Conservation (phyloP, 2,329 filamentous ascomycete genomes). For the Aspergillus melleus region DNA sequence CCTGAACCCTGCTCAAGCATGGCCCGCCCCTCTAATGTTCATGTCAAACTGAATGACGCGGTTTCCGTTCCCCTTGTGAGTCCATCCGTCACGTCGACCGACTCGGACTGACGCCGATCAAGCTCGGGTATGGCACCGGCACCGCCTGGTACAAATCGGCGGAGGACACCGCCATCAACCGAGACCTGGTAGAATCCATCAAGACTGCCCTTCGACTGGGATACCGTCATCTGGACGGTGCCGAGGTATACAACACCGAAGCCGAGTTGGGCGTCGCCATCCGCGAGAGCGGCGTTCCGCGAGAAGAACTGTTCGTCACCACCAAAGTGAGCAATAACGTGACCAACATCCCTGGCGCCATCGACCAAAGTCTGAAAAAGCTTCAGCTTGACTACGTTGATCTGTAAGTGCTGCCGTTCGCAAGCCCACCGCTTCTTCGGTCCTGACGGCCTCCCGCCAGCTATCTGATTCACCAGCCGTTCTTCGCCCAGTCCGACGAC, state of each 20-base stretch:
- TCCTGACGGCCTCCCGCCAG: conserved; percentile 29
- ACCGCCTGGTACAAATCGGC: conserved; percentile 64
- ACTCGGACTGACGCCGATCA: conserved; percentile 4
- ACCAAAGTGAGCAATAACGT: conserved; percentile 59
- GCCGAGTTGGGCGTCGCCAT: conserved; percentile 51
- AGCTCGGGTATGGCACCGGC: conserved; percentile 64
- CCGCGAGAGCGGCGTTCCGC: conserved; percentile 45
- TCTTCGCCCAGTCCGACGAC: conserved; percentile 54
- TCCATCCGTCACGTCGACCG: conserved; percentile 2
- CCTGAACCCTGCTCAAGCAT: neutral
- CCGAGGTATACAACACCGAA: conserved; percentile 57
- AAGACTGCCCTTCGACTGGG: conserved; percentile 60
- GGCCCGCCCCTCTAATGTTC: neutral
- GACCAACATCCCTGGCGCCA: conserved; percentile 55
- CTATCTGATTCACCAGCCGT: conserved; percentile 64
- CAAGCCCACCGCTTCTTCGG: neutral
- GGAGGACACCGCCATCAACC: conserved; percentile 51
- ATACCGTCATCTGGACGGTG: conserved; percentile 64
- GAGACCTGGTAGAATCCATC: conserved; percentile 54
- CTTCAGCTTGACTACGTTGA: conserved; percentile 63
- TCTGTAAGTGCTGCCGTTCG: conserved; percentile 45
- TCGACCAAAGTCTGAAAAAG: conserved; percentile 60
- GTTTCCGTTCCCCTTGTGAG: conserved; percentile 56
- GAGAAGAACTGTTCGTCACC: conserved; percentile 53
- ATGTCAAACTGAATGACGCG: conserved; percentile 57